Evolutionary conservation across 2,329 filamentous ascomycete genomes (phyloP).

Genomic region (Verticillium nubilum): DNA sequence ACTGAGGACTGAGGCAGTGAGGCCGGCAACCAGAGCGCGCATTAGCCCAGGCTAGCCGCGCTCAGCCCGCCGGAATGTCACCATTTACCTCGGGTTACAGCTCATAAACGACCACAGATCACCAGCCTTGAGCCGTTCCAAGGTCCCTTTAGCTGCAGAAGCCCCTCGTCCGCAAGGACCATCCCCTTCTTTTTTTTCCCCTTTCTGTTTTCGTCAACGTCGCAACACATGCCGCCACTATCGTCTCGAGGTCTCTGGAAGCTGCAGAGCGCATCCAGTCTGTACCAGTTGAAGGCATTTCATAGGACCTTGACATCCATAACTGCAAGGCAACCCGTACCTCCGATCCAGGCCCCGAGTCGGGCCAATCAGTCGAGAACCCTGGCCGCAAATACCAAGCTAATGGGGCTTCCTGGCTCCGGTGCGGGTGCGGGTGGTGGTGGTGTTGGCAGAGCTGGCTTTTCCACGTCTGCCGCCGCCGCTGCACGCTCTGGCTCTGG

Average conservation of each 20-base stretch:
- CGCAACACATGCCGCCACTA: neutral
- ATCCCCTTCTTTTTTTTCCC: neutral
- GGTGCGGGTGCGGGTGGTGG: neutral
- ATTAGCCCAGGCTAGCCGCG: neutral
- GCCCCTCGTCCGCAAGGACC: neutral
- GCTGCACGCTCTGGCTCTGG: neutral
- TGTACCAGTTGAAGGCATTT: neutral
- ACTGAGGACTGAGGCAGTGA: no score
- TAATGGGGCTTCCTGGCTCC: neutral
- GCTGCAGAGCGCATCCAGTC: neutral
- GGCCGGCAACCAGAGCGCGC: no score
- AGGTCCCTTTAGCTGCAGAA: neutral
- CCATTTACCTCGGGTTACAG: neutral
- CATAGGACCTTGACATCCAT: neutral
- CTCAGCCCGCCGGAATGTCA: neutral
- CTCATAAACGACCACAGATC: neutral
- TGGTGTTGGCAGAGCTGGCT: neutral
- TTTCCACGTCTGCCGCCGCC: neutral
- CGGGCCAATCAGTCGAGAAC: slow-evolving; percentile 24
- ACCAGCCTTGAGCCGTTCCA: neutral
- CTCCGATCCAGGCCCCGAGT: slow-evolving; percentile 12
- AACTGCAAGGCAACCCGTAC: neutral
- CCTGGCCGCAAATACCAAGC: slow-evolving; percentile 19
- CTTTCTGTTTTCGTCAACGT: neutral
- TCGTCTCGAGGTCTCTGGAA: neutral